Evolutionary conservation across 1,284 basidiomycete species (phyloP).

Genomic region (Cronartium quercuum): DNA sequence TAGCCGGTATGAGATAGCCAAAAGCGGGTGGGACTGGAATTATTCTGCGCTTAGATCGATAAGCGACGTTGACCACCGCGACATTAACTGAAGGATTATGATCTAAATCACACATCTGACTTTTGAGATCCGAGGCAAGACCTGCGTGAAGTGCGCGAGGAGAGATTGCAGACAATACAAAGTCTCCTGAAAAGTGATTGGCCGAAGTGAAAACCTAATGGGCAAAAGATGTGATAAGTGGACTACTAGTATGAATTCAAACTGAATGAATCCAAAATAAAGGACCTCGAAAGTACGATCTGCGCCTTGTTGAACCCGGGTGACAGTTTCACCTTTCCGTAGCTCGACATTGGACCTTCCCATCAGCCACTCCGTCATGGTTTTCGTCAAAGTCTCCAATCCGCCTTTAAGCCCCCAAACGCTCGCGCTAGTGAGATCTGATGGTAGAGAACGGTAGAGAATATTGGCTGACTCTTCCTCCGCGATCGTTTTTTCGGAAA

Average conservation of each 20-base stretch:
- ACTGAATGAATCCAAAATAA: too few species aligned
- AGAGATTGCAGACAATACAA: constrained; percentile 42
- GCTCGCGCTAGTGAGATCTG: constrained; percentile 52
- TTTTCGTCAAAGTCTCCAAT: constrained; percentile 62
- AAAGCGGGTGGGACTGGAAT: constrained; percentile 61
- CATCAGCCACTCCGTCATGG: constrained; percentile 56
- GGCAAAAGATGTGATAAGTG: background rate
- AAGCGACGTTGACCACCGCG: constrained; percentile 62
- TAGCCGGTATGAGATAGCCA: constrained; percentile 85
- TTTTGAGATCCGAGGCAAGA: constrained; percentile 50
- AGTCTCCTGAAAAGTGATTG: background rate
- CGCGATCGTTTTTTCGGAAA: constrained; percentile 39
- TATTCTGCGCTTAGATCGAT: constrained; percentile 54
- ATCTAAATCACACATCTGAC: constrained; percentile 59
- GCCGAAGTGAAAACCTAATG: background rate
- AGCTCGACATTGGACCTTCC: constrained; percentile 59
- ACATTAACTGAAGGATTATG: constrained; percentile 55
- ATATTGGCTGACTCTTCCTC: background rate
- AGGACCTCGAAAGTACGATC: constrained; percentile 45
- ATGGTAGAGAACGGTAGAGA: background rate
- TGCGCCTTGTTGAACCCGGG: constrained; percentile 50
- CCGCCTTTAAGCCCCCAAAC: constrained; percentile 77
- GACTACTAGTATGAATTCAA: too few species aligned
- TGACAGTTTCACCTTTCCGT: constrained; percentile 53
- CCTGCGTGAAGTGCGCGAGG: constrained; percentile 44